Evolutionary conservation across 139 green algal species (phyloP), one percentile per base, ranked within the genome.

Genomic region (Closterium sp.): DNA sequence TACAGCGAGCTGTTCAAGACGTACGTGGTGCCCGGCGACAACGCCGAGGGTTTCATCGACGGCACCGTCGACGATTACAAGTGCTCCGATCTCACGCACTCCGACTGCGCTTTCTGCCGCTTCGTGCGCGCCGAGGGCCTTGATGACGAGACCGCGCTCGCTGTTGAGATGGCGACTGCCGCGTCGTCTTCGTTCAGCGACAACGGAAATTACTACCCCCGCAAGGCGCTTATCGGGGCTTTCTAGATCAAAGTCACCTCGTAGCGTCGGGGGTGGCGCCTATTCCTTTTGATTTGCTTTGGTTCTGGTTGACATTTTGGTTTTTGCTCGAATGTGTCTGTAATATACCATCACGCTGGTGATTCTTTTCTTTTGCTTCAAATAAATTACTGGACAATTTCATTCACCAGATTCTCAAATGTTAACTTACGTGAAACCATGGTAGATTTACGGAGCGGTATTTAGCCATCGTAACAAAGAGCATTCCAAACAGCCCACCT

Each of bases 31-130:
- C 31, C 90, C 6, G 90, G 45, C n/a, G 79, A 90, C 24, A 34
- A 92, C 29, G 90, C 31, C 1, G 90, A 90, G 42, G 90, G 90
- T 24, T 92, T 90, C 73, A 28, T 92, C 21, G 70, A 92, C 19
- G 90, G 90, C 4, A 92, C 70, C 28, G 28, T 90, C 5, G 34
- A 86, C 70, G 79, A 90, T 28, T 92, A 92, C 73, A 45, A 31
- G 24, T 91, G n/a, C 29, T 90, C 42, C 90, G 90, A n/a, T 22
- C 29, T 92, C 29, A 31, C 45, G 1, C 70, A 27, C n/a, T 85
- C 90, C 10, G 90, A 92, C 73, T 92, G 90, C 73, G 4, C 90
- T 4, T 92, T 90, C 34, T 28, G 24, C 11, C 90, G 90, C 27
- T 92, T 92, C 11, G 24, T 31, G 86, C 38, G 32, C 31, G 89